These are phyloP conservation scores for Metarhizium album DNA, from an alignment of 2,329 filamentous ascomycete genomes.

Conservation along the genomic window DNA sequence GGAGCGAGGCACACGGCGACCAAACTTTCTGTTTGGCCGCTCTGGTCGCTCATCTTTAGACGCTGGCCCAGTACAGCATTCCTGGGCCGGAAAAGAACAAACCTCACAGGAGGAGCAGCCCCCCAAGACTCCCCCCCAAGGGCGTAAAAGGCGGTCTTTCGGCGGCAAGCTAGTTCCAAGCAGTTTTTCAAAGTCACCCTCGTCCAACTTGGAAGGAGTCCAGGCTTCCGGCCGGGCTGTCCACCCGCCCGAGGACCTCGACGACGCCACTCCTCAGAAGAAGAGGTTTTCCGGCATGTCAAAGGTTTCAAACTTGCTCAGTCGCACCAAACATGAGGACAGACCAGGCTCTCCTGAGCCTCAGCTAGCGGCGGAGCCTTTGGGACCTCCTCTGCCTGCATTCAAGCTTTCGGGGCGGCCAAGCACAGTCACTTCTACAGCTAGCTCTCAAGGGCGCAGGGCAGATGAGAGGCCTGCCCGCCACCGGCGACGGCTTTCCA, in stretches of 20 bases:
- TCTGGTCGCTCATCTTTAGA: conserved; percentile 15
- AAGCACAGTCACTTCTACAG: conserved; percentile 13
- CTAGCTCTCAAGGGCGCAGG: conserved; percentile 9
- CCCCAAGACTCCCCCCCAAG: conserved; percentile 13
- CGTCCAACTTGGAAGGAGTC: conserved; percentile 14
- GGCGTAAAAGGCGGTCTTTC: conserved; percentile 30
- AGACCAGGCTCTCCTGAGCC: background rate
- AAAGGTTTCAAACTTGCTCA: conserved; percentile 14
- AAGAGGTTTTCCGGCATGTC: conserved; percentile 34
- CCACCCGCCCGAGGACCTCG: background rate
- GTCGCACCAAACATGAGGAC: background rate
- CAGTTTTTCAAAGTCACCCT: conserved; percentile 13
- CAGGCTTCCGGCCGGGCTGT: background rate
- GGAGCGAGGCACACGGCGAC: conserved; percentile 26
- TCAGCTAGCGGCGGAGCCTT: background rate
- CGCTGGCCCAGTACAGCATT: conserved; percentile 3
- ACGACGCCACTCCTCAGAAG: conserved; percentile 19
- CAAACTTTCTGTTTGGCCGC: conserved; percentile 26
- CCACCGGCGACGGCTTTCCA: conserved; percentile 19
- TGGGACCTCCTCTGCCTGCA: conserved; percentile 9
- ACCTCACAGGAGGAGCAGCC: conserved; percentile 8
- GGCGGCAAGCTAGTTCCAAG: conserved; percentile 11
- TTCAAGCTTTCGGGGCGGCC: conserved; percentile 12
- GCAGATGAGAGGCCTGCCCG: conserved; percentile 10
- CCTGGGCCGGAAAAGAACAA: conserved; percentile 4